Conservation (phyloP, 805 yeast genomes). For the Metschnikowia colocasiae region DNA sequence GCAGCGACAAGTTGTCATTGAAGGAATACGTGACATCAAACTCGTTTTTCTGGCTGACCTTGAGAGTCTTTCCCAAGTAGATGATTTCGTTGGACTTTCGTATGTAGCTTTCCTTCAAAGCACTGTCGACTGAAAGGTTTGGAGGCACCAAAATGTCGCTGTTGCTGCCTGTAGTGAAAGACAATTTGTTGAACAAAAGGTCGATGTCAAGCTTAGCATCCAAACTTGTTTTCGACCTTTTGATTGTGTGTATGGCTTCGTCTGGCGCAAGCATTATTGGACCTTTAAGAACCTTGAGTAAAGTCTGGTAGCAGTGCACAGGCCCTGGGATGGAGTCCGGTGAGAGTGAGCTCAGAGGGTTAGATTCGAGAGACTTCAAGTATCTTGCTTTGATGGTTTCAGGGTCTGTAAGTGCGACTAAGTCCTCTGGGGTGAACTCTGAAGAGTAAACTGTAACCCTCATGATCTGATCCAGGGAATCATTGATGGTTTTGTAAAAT, state of each 20-base stretch:
- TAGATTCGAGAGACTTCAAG: conserved; percentile 29
- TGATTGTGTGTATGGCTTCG: conserved; percentile 53
- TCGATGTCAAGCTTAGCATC: conserved; percentile 56
- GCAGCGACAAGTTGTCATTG: conserved; percentile 30
- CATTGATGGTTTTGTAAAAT: conserved; percentile 26
- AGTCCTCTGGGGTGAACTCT: conserved; percentile 48
- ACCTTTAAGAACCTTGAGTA: conserved; percentile 62
- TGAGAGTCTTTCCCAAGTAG: conserved; percentile 26
- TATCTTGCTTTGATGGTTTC: conserved; percentile 53
- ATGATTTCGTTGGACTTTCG: conserved; percentile 54
- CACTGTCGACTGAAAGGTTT: conserved; percentile 24
- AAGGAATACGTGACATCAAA: conserved; percentile 25
- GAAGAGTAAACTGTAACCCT: conserved; percentile 51
- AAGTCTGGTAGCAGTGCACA: conserved; percentile 54
- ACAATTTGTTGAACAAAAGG: conserved; percentile 46
- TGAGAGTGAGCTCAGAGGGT: conserved; percentile 26
- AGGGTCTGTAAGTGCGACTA: conserved; percentile 42
- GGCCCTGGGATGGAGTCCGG: conserved; percentile 47
- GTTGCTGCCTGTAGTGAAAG: conserved; percentile 34
- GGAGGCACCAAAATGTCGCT: conserved; percentile 48
- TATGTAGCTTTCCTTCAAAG: conserved; percentile 47
- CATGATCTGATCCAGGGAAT: conserved; percentile 30
- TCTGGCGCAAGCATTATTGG: conserved; percentile 49
- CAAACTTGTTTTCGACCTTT: conserved; percentile 46
- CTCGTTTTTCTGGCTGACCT: conserved; percentile 12